Percentiles rank a stretch among this genome's conserved stretches.
phyloP scores from a whole-genome alignment of 768 basidiomycete species.

The Pisolithus tinctorius region DNA sequence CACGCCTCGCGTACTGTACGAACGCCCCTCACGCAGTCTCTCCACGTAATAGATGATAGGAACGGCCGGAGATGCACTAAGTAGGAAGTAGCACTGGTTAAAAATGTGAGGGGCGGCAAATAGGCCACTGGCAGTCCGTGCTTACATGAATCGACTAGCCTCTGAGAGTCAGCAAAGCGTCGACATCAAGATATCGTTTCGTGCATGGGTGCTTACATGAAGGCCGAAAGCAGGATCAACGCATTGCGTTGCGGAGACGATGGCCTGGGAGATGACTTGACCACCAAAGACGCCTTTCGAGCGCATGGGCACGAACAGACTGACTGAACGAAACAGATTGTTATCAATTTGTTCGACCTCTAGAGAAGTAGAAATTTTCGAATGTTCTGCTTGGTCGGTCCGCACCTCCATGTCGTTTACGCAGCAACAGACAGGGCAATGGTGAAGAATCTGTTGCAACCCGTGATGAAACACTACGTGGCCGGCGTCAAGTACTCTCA shows the following conservation, averaged over 20 bases:
- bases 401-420: constrained; percentile 26
- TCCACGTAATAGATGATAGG: constrained; percentile 80
- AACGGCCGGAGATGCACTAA: constrained; percentile 62
- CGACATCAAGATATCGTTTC: not conserved
- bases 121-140: constrained; percentile 1
- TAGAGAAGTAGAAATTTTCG: constrained; percentile 64
- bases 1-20: constrained; percentile 62
- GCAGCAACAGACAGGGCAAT: not conserved
- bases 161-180: not conserved
- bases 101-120: constrained; percentile 4
- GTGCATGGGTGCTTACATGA: constrained; percentile 49
- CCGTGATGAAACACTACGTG: too few species aligned
- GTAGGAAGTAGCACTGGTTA: constrained; percentile 72
- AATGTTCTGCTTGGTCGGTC: constrained; percentile 51
- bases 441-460: not conserved
- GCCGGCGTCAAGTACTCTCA: too few species aligned
- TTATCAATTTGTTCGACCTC: constrained; percentile 75
- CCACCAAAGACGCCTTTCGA: constrained; percentile 81
- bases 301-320: constrained; percentile 52
- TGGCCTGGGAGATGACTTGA: constrained; percentile 84
- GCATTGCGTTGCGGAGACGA: constrained; percentile 73
- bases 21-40: constrained; percentile 63
- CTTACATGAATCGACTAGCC: constrained; percentile 65
- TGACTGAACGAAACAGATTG: constrained; percentile 74
- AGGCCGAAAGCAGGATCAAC: constrained; percentile 59